Evolutionary conservation across 441 rosid genomes (phyloP).

Genomic region (Viola pubescens): DNA sequence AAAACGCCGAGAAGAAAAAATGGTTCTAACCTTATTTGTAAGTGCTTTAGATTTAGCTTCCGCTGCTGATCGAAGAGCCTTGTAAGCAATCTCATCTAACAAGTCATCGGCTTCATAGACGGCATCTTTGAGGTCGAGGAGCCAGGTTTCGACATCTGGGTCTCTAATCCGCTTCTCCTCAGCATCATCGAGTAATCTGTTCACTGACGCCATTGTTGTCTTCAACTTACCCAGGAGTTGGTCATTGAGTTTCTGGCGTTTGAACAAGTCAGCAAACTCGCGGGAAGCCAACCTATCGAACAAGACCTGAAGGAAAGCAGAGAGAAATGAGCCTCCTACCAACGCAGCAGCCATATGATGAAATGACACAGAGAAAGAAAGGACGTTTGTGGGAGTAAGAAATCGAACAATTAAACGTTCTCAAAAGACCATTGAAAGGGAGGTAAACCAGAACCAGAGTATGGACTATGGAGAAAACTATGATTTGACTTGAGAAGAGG

Average conservation of each 20-base stretch:
- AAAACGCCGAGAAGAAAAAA: not conserved
- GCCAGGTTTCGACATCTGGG: not conserved
- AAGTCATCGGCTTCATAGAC: not conserved
- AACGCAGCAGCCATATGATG: not conserved
- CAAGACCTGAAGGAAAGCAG: not conserved
- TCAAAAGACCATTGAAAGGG: too few relatives aligned
- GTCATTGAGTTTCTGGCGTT: not conserved
- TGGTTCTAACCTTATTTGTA: not conserved
- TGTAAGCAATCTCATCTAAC: not conserved
- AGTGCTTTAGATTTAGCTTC: not conserved
- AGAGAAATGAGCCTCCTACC: not conserved
- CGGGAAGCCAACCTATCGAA: not conserved
- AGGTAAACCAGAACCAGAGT: too few relatives aligned
- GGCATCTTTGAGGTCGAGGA: not conserved
- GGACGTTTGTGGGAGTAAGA: too few relatives aligned
- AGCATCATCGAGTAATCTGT: not conserved
- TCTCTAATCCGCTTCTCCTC: not conserved
- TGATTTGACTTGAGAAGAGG: too few relatives aligned
- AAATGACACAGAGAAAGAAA: too few relatives aligned
- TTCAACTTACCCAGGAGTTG: not conserved
- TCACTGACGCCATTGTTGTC: not conserved
- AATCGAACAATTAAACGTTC: too few relatives aligned
- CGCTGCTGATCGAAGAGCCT: not conserved
- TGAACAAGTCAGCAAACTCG: not conserved
- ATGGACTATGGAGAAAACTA: too few relatives aligned